Evolutionary conservation across 306 rosid species (phyloP), one percentile per base, ranked within the genome.

Genomic region (Delonix regia): DNA sequence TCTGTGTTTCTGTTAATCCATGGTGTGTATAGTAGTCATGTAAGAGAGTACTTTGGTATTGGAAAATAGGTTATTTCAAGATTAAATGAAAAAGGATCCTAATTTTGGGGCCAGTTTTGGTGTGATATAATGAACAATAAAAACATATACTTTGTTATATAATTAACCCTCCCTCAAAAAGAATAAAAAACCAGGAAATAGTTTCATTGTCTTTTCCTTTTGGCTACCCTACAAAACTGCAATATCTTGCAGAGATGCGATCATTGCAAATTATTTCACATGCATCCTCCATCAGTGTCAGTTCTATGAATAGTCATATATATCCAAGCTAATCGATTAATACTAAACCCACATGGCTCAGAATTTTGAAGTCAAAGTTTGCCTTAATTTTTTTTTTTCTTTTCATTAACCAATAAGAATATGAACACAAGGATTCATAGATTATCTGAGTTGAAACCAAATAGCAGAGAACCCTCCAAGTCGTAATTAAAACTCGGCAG

Each of bases 401-500:
- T 1, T 30, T 45, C 69, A 15, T 60, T 59, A 78, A 45, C 27
- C 52, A 24, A 48, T 38, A 44, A 33, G 6, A 34, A 22, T 4
- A 3, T 12, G 0, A 9, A 21, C 3, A 4, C 7, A 47, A 61
- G 71, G 53, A 47, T 15, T 42, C 9, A 15, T 44, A 65, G 33
- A 73, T 7, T 25, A 25, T 53, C 30, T 59, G 68, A 15, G 39
- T 73, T 51, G 45, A 38, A 73, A 28, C 49, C 39, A 21, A 44
- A 41, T 7, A 51, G 19, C 24, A 22, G 65, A 59, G 82, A 38
- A 71, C 13, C 45, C 24, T 39, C 63, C 64, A 13, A 11, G 64
- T 25, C 34, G 16, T 57, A 25, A 57, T 57, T 57, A 24, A 57
- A 57, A 57, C 38, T 9, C 27, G 12, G 83, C 85, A 77, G 74